phyloP scores from a whole-genome alignment of 805 yeast species.

The Yarrowia sp. region DNA sequence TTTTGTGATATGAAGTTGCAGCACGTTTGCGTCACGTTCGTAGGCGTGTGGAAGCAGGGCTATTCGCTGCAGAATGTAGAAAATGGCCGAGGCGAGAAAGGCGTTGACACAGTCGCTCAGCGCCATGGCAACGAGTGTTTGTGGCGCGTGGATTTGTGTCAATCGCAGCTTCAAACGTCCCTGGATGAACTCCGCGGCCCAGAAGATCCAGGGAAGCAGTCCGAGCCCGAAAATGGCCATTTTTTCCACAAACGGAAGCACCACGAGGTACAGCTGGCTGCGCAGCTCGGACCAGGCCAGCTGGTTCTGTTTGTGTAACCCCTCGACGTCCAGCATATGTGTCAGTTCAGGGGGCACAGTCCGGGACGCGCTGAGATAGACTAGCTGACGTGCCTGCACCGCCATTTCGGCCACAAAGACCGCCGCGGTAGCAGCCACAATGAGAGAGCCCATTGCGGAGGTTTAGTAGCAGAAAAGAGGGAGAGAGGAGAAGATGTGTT shows the following conservation, averaged over 20 bases:
- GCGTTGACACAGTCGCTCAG: conserved; percentile 12
- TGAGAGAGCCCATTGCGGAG: conserved; percentile 11
- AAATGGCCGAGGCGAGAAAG: neutral
- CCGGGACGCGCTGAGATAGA: neutral
- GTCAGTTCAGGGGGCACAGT: neutral
- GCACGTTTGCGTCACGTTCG: conserved; percentile 8
- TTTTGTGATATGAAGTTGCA: conserved; percentile 1
- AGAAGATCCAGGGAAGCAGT: neutral
- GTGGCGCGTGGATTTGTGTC: neutral
- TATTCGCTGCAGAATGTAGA: conserved; percentile 1
- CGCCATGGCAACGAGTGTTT: neutral
- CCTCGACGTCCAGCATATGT: neutral
- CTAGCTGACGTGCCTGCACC: conserved; percentile 6
- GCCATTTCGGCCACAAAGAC: conserved; percentile 12
- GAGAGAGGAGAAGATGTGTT: neutral
- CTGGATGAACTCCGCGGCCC: conserved; percentile 2
- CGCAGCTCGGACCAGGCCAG: conserved; percentile 16
- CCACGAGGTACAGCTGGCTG: neutral
- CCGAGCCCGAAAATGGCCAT: neutral
- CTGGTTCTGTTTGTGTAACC: neutral
- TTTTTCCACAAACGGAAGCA: neutral
- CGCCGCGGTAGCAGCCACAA: neutral
- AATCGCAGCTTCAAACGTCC: neutral
- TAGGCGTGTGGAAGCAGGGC: neutral
- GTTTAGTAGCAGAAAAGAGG: neutral